Evolutionary conservation across 2,329 filamentous ascomycete genomes (phyloP).

Genomic region (Cladorrhinum sp.): DNA sequence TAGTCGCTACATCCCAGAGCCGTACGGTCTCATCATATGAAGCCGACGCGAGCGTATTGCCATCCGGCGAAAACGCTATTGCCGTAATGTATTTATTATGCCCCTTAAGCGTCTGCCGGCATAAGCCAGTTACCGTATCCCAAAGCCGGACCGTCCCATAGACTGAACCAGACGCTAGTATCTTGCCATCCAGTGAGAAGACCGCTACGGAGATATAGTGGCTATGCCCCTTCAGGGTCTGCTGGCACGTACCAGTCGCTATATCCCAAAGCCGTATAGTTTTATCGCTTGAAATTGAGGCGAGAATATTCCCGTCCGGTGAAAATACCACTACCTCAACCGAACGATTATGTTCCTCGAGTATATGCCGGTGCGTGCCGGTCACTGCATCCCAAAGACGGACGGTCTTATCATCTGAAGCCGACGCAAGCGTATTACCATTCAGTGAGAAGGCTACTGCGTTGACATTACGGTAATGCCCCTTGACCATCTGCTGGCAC

Average conservation of each 20-base stretch:
- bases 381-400: slow-evolving; percentile 10
- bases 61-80: slow-evolving; percentile 18
- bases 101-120: slow-evolving; percentile 25
- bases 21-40: slow-evolving; percentile 18
- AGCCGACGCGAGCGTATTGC: slow-evolving; percentile 1
- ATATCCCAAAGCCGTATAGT: slow-evolving; percentile 3
- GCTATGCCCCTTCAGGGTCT: slow-evolving; percentile 27
- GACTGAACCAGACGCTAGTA: slow-evolving; percentile 7
- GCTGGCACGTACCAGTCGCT: slow-evolving; percentile 14
- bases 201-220: slow-evolving; percentile 13
- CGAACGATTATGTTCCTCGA: slow-evolving; percentile 1
- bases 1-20: slow-evolving; percentile 23
- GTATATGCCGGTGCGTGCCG: slow-evolving; percentile 5
- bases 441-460: slow-evolving; percentile 15
- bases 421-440: slow-evolving; percentile 13
- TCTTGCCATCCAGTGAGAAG: slow-evolving; percentile 17
- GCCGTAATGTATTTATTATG: slow-evolving; percentile 17
- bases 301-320: background rate
- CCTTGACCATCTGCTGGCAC: slow-evolving; percentile 11
- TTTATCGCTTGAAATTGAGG: background rate
- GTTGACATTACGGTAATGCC: slow-evolving; percentile 6
- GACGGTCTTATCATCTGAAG: slow-evolving; percentile 3
- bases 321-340: background rate
- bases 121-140: slow-evolving; percentile 10
- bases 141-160: slow-evolving; percentile 8